Base-by-base conservation (phyloP, 2,329 filamentous ascomycete species). In the Penicillium sp. region DNA sequence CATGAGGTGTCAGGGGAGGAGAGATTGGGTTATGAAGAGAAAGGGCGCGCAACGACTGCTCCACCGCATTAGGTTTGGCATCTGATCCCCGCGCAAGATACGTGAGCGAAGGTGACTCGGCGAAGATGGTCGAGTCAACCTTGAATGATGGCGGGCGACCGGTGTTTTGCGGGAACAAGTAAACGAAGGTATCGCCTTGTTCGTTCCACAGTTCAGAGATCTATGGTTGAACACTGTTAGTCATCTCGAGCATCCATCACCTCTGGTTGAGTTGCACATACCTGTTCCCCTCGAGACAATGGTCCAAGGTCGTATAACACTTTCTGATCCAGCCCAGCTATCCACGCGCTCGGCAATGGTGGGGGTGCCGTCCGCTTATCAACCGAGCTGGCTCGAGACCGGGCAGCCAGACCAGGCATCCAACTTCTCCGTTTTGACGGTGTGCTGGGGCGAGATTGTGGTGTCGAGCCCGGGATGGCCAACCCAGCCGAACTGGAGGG, bases 161-260 rank as follows among this genome's bases (percentile, higher is more conserved):
- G 13, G 75, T 73, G 11, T 65, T 72, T 28, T 72, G 67, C 1
- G 78, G 76, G 50, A 77, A 80, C 10, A 82, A 66, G 50, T 81
- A 77, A n/a, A 82, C 68, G 43, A 73, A 70, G 10, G 77, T 80
- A 55, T 81, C 76, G n/a, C 74, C 78, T 31, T 70, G 57, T 3
- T 78, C 73, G 48, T 80, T 75, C 79, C 79, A 82, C 6, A 82
- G 57, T 51, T 82, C 79, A 4, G 66, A 55, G 11, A 78, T 66
- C 72, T 76, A 45, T 17, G 7, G 4, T 18, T 7, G 17, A 15
- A 14, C 20, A 40, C 9, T 9, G 18, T 22, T 22, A 22, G 18
- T 22, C 5, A 5, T 22, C 18, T 9, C 5, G 9, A 22, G 5
- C 18, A 9, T 22, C 18, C 18, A 9, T 22, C 18, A 5, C 5